These are phyloP conservation scores for Apophysomyces variabilis DNA, from an alignment of 371 early-diverging fungal species.

Conservation along the genomic window DNA sequence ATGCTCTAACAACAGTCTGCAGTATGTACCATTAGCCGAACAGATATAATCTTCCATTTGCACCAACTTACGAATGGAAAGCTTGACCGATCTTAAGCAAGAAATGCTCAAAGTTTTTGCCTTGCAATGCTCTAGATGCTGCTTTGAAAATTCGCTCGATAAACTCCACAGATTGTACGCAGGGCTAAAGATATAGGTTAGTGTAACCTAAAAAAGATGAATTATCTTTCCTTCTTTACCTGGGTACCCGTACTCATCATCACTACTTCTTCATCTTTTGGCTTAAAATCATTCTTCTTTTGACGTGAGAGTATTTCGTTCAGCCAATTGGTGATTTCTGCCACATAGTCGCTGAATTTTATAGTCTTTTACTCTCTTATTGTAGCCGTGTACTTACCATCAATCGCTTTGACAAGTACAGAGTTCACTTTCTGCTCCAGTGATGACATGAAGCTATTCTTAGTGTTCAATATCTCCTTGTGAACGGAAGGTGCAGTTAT, in stretches of 20 bases:
- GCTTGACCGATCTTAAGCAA: slow-evolving; percentile 77
- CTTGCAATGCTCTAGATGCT: slow-evolving; percentile 69
- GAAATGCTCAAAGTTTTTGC: slow-evolving; percentile 80
- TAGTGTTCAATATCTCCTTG: slow-evolving; percentile 79
- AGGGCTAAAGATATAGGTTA: slow-evolving; percentile 51
- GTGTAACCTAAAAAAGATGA: slow-evolving; percentile 1
- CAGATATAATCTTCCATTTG: no score
- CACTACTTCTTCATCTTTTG: slow-evolving; percentile 82
- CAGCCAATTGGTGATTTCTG: slow-evolving; percentile 58
- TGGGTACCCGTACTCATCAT: slow-evolving; percentile 75
- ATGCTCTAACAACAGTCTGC: slow-evolving; percentile 87
- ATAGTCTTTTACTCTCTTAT: not conserved
- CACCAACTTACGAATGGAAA: slow-evolving; percentile 72
- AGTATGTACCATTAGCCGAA: no score
- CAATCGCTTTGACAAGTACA: slow-evolving; percentile 79
- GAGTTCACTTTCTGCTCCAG: slow-evolving; percentile 81
- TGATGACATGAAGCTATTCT: slow-evolving; percentile 84
- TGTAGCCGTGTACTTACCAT: slow-evolving; percentile 38
- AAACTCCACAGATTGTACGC: slow-evolving; percentile 73
- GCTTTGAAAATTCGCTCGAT: slow-evolving; percentile 62
- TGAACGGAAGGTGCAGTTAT: slow-evolving; percentile 79
- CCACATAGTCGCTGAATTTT: not conserved
- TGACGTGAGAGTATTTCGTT: slow-evolving; percentile 65
- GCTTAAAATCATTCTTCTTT: slow-evolving; percentile 77
- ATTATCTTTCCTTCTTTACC: slow-evolving; percentile 30